Conservation (phyloP, 2,329 filamentous ascomycete species). For the Colletotrichum musicola region DNA sequence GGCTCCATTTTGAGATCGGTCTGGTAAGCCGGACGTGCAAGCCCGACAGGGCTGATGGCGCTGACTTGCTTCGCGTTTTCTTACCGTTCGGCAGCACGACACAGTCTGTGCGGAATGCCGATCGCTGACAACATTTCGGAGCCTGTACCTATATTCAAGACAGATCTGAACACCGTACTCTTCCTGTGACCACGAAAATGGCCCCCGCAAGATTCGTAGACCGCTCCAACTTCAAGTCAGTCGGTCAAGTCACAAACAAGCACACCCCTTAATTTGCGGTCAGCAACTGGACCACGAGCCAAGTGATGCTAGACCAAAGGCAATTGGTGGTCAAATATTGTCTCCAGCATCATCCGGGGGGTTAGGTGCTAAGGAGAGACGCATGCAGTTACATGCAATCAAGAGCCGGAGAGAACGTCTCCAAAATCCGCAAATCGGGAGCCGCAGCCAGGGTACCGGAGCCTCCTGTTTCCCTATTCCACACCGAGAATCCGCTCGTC, state of each 20-base stretch:
- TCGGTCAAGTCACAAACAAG: no score
- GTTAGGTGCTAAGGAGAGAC: no score
- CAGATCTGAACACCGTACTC: no score
- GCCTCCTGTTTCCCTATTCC: neutral
- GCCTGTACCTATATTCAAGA: no score
- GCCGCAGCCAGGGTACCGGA: neutral
- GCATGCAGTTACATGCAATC: no score
- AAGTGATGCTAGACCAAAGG: neutral
- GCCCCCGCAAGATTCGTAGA: no score
- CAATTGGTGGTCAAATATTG: neutral
- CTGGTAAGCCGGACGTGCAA: neutral
- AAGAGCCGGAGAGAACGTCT: neutral
- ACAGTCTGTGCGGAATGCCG: neutral
- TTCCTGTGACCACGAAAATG: no score
- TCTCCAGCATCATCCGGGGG: neutral
- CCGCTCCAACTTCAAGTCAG: no score
- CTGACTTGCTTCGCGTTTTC: neutral
- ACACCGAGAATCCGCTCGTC: neutral
- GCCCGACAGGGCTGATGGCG: slow-evolving; percentile 7
- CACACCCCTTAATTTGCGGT: no score
- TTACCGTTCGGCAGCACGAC: neutral
- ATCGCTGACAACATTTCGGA: neutral
- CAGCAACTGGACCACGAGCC: neutral
- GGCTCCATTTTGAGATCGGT: neutral
- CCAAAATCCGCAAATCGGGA: slow-evolving; percentile 6